Conservation (phyloP, 805 yeast species). For the Kodamaea hsintzibuensis region DNA sequence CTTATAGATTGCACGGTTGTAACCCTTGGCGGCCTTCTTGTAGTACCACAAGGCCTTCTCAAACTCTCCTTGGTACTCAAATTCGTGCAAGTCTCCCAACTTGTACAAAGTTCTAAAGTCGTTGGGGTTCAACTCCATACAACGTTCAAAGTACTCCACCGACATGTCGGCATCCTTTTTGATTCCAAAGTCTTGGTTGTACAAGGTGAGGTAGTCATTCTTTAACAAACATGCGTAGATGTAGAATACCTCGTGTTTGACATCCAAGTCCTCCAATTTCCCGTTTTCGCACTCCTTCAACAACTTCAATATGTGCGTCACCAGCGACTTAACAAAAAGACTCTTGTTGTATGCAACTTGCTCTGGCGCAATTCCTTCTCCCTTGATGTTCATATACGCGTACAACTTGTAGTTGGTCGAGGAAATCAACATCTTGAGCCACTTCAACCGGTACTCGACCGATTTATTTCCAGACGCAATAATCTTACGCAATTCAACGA, state of each 20-base stretch:
- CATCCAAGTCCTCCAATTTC: conserved; percentile 16
- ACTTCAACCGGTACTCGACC: conserved; percentile 39
- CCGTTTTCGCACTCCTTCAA: conserved; percentile 33
- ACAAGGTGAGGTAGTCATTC: conserved; percentile 31
- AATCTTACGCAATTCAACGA: conserved; percentile 31
- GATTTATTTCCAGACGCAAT: conserved; percentile 46
- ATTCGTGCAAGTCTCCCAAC: conserved; percentile 42
- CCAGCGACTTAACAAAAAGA: conserved; percentile 38
- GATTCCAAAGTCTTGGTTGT: conserved; percentile 39
- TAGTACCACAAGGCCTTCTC: conserved; percentile 35
- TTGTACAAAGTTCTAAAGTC: conserved; percentile 36
- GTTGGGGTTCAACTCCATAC: conserved; percentile 32
- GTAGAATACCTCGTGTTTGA: conserved; percentile 34
- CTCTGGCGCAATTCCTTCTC: conserved; percentile 34
- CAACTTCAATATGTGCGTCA: conserved; percentile 38
- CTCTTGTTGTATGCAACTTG: conserved; percentile 32
- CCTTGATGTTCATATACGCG: conserved; percentile 44
- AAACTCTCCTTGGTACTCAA: conserved; percentile 30
- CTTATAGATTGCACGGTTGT: conserved; percentile 45
- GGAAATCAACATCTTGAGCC: conserved; percentile 43
- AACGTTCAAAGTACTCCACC: conserved; percentile 30
- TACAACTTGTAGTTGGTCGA: conserved; percentile 41
- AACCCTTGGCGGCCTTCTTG: conserved; percentile 44
- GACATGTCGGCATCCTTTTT: conserved; percentile 30
- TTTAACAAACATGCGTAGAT: conserved; percentile 40